Evolutionary conservation across 2,329 filamentous ascomycete species (phyloP).

Genomic region (Emmonsiellopsis sp.): DNA sequence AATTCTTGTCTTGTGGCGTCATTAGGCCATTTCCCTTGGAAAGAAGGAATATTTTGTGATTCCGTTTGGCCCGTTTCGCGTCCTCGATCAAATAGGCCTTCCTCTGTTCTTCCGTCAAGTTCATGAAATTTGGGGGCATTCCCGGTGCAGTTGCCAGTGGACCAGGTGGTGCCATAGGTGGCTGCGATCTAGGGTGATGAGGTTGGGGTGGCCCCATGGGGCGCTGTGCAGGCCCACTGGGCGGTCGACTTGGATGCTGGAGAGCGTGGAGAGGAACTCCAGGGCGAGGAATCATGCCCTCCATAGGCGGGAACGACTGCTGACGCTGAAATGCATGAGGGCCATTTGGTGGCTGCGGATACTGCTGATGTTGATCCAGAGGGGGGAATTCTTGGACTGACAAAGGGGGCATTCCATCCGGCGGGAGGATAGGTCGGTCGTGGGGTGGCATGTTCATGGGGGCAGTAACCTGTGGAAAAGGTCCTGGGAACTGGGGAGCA

Average conservation of each 20-base stretch:
- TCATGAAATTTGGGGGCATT: conserved; percentile 63
- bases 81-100: conserved; percentile 79
- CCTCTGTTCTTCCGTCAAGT: conserved; percentile 76
- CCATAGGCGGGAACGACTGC: conserved; percentile 30
- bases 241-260: conserved; percentile 64
- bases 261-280: conserved; percentile 39
- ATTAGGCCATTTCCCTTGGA: conserved; percentile 94
- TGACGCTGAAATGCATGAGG: conserved; percentile 27
- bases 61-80: conserved; percentile 88
- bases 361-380: conserved; percentile 39
- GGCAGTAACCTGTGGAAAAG: conserved; percentile 1
- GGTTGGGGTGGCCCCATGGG: conserved; percentile 28
- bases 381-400: conserved; percentile 42
- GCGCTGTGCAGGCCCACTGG: conserved; percentile 33
- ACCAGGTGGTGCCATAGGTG: conserved; percentile 24
- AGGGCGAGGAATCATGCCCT: conserved; percentile 34
- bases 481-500: conserved; percentile 3
- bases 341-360: conserved; percentile 27
- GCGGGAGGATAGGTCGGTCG: conserved; percentile 5
- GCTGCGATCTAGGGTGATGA: conserved; percentile 28
- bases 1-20: conserved; percentile 99
- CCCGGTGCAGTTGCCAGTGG: conserved; percentile 52
- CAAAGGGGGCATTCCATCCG: conserved; percentile 14
- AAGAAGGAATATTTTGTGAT: conserved; percentile 92
- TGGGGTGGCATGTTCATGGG: conserved; percentile 11